Evolutionary conservation across 352 stramenopile genomes (phyloP), one percentile per base, ranked within the genome.

Genomic region (Phytophthora chlamydospora): DNA sequence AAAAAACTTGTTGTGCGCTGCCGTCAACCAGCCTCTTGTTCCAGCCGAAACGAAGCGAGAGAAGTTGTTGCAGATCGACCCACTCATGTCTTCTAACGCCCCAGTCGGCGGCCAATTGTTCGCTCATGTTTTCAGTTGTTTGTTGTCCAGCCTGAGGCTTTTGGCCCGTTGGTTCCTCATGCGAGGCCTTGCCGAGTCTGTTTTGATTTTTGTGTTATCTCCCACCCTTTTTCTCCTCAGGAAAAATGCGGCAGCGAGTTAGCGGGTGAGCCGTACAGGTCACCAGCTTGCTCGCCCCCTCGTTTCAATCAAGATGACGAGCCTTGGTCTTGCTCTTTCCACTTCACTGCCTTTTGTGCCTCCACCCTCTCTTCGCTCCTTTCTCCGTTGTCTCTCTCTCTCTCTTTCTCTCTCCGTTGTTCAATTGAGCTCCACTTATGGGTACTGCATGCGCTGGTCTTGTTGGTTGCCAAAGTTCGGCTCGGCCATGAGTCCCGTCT

Each of bases 171-270:
- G 46, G 34, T 67, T 71, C 58, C 58, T 67, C 62, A 31, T 58
- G 45, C 16, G 55, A 74, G 56, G 51, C 45, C 56, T 53, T 58
- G 49, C 62, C 47, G 67, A 57, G 55, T 68, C 50, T 75, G 47
- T 75, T 75, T 75, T 69, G 52, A 72, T 75, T 75, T 75, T 75
- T 75, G 56, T 72, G 41, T 69, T 75, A 63, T 76, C 62, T 68
- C 33, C 45, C 61, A 68, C 32, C 61, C 38, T 58, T 27, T 62
- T 52, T 41, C 62, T 73, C 44, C 44, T 56, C 44, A 58, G 43
- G 48, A 69, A 67, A 69, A 52, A 63, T 64, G 33, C 31, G 34
- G 48, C 34, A 57, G 55, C 48, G 42, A 69, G 52, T 29, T 61
- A 62, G 49, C 60, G 39, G 43, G 41, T 55, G 46, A 65, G 17